Percentiles rank a stretch among this genome's conserved stretches.
These are phyloP conservation scores for Ganoderma resinaceum DNA, from an alignment of 1,284 basidiomycete species.

Conservation along the genomic window DNA sequence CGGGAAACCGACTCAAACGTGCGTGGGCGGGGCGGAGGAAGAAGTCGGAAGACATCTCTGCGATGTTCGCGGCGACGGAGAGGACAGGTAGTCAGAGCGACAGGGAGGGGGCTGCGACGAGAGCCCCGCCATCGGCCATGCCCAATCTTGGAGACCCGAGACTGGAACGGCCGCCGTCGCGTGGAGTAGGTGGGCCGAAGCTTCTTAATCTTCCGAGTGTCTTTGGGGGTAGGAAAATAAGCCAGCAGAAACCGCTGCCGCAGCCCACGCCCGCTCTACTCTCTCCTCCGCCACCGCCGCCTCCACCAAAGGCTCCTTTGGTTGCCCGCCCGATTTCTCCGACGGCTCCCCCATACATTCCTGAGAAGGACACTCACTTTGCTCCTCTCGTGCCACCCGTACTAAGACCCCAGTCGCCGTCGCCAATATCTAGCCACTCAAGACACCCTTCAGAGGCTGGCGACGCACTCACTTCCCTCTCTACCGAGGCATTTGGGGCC, in stretches of 20 bases:
- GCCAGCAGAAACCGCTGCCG: constrained; percentile 28
- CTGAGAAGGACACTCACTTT: constrained; percentile 24
- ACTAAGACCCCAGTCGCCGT: constrained; percentile 10
- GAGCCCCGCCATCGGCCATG: constrained; percentile 33
- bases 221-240: constrained; percentile 41
- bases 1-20: constrained; percentile 65
- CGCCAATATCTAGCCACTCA: constrained; percentile 6
- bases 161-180: constrained; percentile 30
- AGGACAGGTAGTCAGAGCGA: constrained; percentile 41
- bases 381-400: constrained; percentile 17
- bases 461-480: constrained; percentile 11
- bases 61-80: constrained; percentile 33
- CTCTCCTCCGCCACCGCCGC: constrained; percentile 36
- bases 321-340: constrained; percentile 15
- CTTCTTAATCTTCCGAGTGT: constrained; percentile 44
- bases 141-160: constrained; percentile 24
- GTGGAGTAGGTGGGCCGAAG: constrained; percentile 29
- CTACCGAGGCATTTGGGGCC: constrained; percentile 15
- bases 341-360: constrained; percentile 18
- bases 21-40: constrained; percentile 69
- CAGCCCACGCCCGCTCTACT: constrained; percentile 22
- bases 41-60: constrained; percentile 59
- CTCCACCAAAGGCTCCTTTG: constrained; percentile 45
- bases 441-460: constrained; percentile 13
- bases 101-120: constrained; percentile 36